Evolutionary conservation across 441 rosid genomes (phyloP), one percentile per base, ranked within the genome.

Genomic region (Codiaeum variegatum): DNA sequence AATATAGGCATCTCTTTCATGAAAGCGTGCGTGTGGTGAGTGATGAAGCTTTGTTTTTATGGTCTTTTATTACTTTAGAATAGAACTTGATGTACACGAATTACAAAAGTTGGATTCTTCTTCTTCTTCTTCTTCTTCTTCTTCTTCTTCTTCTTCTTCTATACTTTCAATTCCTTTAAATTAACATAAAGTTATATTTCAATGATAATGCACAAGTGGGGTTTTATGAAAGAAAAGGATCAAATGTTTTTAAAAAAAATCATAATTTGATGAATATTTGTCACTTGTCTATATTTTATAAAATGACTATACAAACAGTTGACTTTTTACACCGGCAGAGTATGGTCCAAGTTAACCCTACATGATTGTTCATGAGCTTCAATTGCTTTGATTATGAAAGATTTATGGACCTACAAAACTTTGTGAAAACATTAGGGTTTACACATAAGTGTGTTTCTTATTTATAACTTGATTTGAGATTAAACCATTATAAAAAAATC

Each of bases 11-110:
- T 65, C 69, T 69, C 49, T 69, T 64, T 71, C 61, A 60, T 65
- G 62, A 68, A 71, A 70, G 85, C 74, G 78, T 79, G 83, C 77
- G 80, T 67, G 76, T 67, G 84, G 73, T 76, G 59, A 76, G 3
- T 54, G 11, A n/a, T 19, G 24, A 75, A 64, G 73, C 10, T 74
- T 40, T 67, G 75, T 79, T 77, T 77, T 80, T 73, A n/a, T 75
- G 66, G 51, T 60, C 73, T 72, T 73, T 64, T 31, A 42, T 64
- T 31, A 42, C 56, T 58, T 66, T 47, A 28, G 34, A 29, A 44
- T 26, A 65, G 40, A 46, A 6, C 74, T 62, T 42, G 67, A 32
- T 54, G 68, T 29, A 23, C 70, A 77, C 59, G 79, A 66, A 72
- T 42, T 60, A 42, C 36, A 51, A 74, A 59, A 62, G 10, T 28